Evolutionary conservation across 2,329 filamentous ascomycete genomes (phyloP).

Genomic region (Fusarium tricinctum): DNA sequence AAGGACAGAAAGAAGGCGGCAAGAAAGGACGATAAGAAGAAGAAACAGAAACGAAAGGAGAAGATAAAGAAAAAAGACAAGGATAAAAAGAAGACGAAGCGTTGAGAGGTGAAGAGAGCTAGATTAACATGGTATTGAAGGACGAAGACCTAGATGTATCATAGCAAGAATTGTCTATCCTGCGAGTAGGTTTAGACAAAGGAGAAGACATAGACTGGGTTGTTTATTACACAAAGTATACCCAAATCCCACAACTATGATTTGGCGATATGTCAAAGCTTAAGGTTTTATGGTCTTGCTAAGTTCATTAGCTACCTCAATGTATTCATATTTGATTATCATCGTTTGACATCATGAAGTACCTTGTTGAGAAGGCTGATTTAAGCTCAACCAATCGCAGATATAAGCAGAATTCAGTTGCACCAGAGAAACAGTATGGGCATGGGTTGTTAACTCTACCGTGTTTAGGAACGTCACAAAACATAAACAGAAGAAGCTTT

Average conservation of each 20-base stretch:
- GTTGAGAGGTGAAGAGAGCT: slow-evolving; percentile 1
- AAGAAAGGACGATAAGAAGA: slow-evolving; percentile 6
- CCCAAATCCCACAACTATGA: no score
- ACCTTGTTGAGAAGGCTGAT: slow-evolving; percentile 14
- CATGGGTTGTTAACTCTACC: not conserved
- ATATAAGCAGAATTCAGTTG: not conserved
- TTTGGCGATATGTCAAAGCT: not conserved
- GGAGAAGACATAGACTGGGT: not conserved
- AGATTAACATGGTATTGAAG: not conserved
- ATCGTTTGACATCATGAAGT: not conserved
- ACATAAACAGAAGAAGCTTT: no score
- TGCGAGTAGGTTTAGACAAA: not conserved
- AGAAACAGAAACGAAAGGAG: not conserved
- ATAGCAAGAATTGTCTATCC: not conserved
- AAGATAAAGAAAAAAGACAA: slow-evolving; percentile 2
- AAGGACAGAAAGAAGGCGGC: not conserved
- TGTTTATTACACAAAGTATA: not conserved
- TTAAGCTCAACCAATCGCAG: slow-evolving; percentile 29
- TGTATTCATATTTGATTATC: not conserved
- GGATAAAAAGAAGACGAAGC: slow-evolving; percentile 2
- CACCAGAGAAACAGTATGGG: not conserved
- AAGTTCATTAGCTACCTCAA: not conserved
- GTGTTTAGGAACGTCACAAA: no score
- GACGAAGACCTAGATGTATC: no score
- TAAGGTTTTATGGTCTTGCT: not conserved